A percentile compares a stretch with the other conserved stretches of the same genome.
Conservation (phyloP, 768 basidiomycete genomes). For the Strobilomyces dryophilus region DNA sequence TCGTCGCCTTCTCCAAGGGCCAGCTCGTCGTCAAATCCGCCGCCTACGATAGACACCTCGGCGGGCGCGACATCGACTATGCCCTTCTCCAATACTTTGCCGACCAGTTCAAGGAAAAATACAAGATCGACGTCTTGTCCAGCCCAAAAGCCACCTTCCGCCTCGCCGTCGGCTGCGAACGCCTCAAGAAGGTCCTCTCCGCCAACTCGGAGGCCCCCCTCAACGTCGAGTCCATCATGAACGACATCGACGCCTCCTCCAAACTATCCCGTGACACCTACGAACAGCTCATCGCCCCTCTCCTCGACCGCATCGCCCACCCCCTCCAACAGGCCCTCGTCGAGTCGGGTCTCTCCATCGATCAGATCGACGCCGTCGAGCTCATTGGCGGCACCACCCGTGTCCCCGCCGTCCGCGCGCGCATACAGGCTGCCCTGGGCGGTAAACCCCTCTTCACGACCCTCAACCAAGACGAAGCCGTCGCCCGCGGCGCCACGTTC, state of each 20-base stretch:
- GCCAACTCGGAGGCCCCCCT: slow-evolving; percentile 88
- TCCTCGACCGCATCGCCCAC: slow-evolving; percentile 71
- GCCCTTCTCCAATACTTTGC: slow-evolving; percentile 88
- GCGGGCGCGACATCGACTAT: slow-evolving; percentile 94
- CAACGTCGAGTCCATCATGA: slow-evolving; percentile 95
- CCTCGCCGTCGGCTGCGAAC: slow-evolving; percentile 82
- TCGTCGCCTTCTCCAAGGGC: slow-evolving; percentile 93
- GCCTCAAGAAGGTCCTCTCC: slow-evolving; percentile 93
- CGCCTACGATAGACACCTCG: slow-evolving; percentile 90
- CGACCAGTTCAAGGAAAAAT: slow-evolving; percentile 90
- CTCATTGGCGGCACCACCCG: slow-evolving; percentile 93
- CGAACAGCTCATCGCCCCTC: slow-evolving; percentile 69
- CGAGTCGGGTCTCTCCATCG: slow-evolving; percentile 75
- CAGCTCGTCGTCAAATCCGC: slow-evolving; percentile 83
- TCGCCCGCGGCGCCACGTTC: slow-evolving; percentile 94
- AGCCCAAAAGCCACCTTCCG: slow-evolving; percentile 94
- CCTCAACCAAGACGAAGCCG: slow-evolving; percentile 96
- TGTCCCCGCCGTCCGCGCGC: slow-evolving; percentile 84
- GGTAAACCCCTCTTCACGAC: slow-evolving; percentile 87
- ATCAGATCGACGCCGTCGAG: slow-evolving; percentile 88
- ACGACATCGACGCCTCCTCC: slow-evolving; percentile 89
- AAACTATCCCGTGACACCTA: slow-evolving; percentile 79
- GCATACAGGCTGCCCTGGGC: slow-evolving; percentile 79
- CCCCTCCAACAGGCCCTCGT: slow-evolving; percentile 77
- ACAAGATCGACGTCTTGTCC: slow-evolving; percentile 93